Percentiles rank a stretch among this genome's conserved stretches.
Evolutionary conservation across 495 filamentous ascomycete genomes (phyloP).

Genomic region (Penicillium bialowiezense): DNA sequence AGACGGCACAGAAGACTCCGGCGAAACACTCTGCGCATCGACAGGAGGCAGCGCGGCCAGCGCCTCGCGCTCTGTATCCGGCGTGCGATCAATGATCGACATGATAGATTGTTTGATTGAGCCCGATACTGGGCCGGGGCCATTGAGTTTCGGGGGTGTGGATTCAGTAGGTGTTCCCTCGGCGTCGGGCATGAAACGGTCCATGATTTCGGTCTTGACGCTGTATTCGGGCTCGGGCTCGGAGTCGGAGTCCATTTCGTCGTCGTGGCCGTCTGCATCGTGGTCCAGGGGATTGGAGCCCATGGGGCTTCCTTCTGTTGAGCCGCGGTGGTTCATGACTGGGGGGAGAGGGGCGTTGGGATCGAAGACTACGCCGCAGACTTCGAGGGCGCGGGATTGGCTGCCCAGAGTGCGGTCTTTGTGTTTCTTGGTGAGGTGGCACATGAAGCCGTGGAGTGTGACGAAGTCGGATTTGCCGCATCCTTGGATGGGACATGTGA

Average conservation of each 20-base stretch:
- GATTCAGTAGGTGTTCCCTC: constrained; percentile 8
- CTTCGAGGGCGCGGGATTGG: constrained; percentile 44
- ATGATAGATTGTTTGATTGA: constrained; percentile 47
- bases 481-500: constrained; percentile 42
- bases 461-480: constrained; percentile 48
- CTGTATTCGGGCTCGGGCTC: constrained; percentile 21
- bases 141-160: constrained; percentile 17
- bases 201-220: constrained; percentile 32
- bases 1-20: constrained; percentile 20
- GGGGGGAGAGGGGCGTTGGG: constrained; percentile 42
- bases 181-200: constrained; percentile 20
- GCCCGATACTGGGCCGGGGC: too few species aligned
- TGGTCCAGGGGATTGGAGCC: constrained; percentile 29
- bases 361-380: constrained; percentile 46
- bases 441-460: constrained; percentile 49
- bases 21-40: constrained; percentile 10
- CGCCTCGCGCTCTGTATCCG: constrained; percentile 28
- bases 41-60: constrained; percentile 13
- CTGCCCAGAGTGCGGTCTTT: constrained; percentile 48
- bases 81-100: constrained; percentile 44
- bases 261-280: constrained; percentile 31
- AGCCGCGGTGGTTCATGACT: constrained; percentile 36
- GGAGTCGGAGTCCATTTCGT: constrained; percentile 37
- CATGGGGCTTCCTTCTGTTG: constrained; percentile 37
- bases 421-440: constrained; percentile 50